phyloP scores from a whole-genome alignment of 495 filamentous ascomycete genomes.

The Pseudevernia furfuracea region DNA sequence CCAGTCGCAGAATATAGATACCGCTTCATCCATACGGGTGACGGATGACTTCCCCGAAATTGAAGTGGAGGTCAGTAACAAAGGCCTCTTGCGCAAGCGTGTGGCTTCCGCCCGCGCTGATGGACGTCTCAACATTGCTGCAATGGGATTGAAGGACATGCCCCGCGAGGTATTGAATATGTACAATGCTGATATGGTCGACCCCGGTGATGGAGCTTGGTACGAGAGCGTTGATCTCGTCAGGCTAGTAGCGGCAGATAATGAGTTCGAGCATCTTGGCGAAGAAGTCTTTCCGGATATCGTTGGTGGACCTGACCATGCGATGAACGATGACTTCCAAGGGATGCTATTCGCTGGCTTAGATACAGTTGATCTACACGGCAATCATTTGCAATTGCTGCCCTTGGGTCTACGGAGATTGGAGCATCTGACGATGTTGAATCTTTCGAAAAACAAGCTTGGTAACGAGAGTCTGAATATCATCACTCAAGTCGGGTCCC shows the following conservation, averaged over 20 bases:
- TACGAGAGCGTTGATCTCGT: constrained; percentile 91
- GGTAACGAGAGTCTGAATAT: constrained; percentile 60
- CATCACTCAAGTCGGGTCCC: constrained; percentile 57
- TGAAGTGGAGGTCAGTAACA: constrained; percentile 33
- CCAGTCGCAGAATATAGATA: constrained; percentile 27
- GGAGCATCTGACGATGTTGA: constrained; percentile 65
- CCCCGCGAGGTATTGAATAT: constrained; percentile 81
- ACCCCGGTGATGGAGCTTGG: constrained; percentile 58
- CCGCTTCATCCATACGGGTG: neutral
- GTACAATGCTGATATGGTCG: constrained; percentile 60
- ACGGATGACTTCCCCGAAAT: constrained; percentile 6
- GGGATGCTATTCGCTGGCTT: constrained; percentile 78
- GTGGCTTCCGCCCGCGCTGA: constrained; percentile 69
- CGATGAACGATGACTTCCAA: constrained; percentile 53
- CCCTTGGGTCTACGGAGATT: constrained; percentile 71
- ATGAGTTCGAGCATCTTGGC: constrained; percentile 68
- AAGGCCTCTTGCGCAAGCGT: constrained; percentile 61
- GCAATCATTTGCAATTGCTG: constrained; percentile 63
- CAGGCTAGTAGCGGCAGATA: constrained; percentile 82
- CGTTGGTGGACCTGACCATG: constrained; percentile 43
- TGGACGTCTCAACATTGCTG: constrained; percentile 83
- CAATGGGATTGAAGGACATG: constrained; percentile 70
- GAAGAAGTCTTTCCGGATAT: constrained; percentile 69
- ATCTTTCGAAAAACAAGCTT: constrained; percentile 79
- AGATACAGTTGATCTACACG: constrained; percentile 76